These are phyloP conservation scores for Diutina rugosa DNA, from an alignment of 1,139 yeast genomes.

Conservation along the genomic window DNA sequence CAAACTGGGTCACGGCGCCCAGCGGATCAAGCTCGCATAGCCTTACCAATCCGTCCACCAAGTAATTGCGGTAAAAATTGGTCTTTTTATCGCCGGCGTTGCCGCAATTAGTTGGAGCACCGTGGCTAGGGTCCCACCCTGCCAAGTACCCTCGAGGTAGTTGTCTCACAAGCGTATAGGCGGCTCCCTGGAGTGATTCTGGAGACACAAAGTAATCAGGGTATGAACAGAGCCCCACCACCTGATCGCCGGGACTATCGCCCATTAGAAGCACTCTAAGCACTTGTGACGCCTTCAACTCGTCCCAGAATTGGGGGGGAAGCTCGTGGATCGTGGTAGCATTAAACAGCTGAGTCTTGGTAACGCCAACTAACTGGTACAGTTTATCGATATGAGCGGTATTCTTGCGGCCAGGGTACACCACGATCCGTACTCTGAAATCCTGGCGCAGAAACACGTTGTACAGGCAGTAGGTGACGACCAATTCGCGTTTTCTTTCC, in stretches of 20 bases:
- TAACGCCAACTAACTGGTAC: slow-evolving; percentile 16
- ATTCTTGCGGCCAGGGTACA: slow-evolving; percentile 11
- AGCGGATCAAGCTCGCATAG: slow-evolving; percentile 10
- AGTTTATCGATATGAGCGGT: slow-evolving; percentile 17
- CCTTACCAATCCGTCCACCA: slow-evolving; percentile 19
- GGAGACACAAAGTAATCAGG: slow-evolving; percentile 12
- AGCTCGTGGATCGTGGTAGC: slow-evolving; percentile 13
- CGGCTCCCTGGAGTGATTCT: slow-evolving; percentile 8
- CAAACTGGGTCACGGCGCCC: slow-evolving; percentile 10
- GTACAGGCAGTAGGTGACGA: slow-evolving; percentile 36
- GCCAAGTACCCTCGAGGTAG: slow-evolving; percentile 17
- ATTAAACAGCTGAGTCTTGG: slow-evolving; percentile 6
- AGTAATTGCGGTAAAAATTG: slow-evolving; percentile 19
- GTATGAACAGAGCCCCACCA: slow-evolving; percentile 22
- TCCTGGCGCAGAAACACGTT: slow-evolving; percentile 38
- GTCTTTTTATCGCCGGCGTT: slow-evolving; percentile 15
- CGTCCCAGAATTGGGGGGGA: slow-evolving; percentile 18
- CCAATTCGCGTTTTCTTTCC: slow-evolving; percentile 12
- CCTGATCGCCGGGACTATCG: slow-evolving; percentile 22
- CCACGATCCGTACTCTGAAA: slow-evolving; percentile 23
- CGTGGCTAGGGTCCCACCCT: slow-evolving; percentile 16
- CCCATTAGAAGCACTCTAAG: slow-evolving; percentile 18
- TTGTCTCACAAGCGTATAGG: slow-evolving; percentile 12
- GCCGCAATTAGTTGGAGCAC: slow-evolving; percentile 20
- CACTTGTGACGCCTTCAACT: slow-evolving; percentile 21